Conservation (phyloP, 805 yeast genomes). For the Schwanniomyces polymorphus region DNA sequence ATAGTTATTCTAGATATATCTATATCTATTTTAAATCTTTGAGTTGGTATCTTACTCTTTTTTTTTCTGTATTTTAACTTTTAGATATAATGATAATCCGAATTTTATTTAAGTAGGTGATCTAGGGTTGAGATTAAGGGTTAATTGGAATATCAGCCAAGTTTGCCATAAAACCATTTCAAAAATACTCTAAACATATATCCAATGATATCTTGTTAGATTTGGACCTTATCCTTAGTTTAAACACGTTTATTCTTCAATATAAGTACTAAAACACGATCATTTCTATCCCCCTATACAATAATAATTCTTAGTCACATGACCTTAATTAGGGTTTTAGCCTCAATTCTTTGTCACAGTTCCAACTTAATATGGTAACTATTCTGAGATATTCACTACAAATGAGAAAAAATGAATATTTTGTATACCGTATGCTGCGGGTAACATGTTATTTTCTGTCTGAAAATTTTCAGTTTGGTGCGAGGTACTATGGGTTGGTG, state of each 20-base stretch:
- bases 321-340: conserved; percentile 11
- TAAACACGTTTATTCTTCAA: background rate
- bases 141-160: too few relatives aligned
- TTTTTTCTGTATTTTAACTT: too few relatives aligned
- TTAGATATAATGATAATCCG: too few relatives aligned
- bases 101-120: too few relatives aligned
- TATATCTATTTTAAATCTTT: too few relatives aligned
- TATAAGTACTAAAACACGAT: background rate
- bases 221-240: too few relatives aligned
- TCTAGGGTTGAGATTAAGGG: background rate
- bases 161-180: too few relatives aligned
- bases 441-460: conserved; percentile 12
- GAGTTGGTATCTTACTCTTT: too few relatives aligned
- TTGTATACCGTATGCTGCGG: conserved; percentile 9
- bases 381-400: conserved; percentile 9
- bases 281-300: background rate
- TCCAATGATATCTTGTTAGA: too few relatives aligned
- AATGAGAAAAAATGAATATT: background rate
- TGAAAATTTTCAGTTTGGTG: conserved; percentile 3
- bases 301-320: conserved; percentile 8
- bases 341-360: conserved; percentile 2
- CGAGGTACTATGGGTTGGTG: background rate
- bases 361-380: conserved; percentile 10
- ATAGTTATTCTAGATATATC: too few relatives aligned
- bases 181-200: too few relatives aligned